Evolutionary conservation across 2,329 filamentous ascomycete genomes (phyloP).

Genomic region (Fusarium nisikadoi): DNA sequence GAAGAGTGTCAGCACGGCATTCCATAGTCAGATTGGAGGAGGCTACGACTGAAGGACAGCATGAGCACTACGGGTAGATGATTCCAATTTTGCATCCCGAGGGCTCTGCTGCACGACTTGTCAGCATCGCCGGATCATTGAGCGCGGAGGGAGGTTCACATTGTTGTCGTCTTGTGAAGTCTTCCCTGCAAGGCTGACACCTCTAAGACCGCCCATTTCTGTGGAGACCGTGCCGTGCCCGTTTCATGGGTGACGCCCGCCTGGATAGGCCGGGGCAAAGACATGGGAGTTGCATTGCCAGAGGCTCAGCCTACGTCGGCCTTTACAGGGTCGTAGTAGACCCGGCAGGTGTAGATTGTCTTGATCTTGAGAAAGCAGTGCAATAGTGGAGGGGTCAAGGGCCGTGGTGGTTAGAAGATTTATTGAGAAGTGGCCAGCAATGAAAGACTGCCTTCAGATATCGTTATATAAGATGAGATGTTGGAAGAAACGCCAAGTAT

Average conservation of each 20-base stretch:
- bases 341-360: constrained; percentile 46
- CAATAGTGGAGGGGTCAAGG: constrained; percentile 31
- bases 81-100: constrained; percentile 46
- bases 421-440: constrained; percentile 13
- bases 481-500: constrained; percentile 13
- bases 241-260: constrained; percentile 35
- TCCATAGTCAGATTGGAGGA: constrained; percentile 90
- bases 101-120: constrained; percentile 41
- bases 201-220: constrained; percentile 29
- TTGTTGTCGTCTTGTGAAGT: constrained; percentile 36
- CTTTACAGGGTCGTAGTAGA: constrained; percentile 33
- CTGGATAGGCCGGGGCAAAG: constrained; percentile 35
- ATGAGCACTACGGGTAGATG: constrained; percentile 44
- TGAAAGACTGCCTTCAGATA: constrained; percentile 3
- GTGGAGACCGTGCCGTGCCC: constrained; percentile 39
- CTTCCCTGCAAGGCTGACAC: constrained; percentile 37
- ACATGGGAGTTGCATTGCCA: constrained; percentile 35
- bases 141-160: constrained; percentile 33
- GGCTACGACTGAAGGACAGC: constrained; percentile 61
- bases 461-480: constrained; percentile 13
- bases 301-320: constrained; percentile 34
- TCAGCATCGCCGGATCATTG: constrained; percentile 34
- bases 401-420: constrained; percentile 11
- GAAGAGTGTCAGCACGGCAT: constrained; percentile 94
- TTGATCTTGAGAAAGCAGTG: constrained; percentile 43